Evolutionary conservation across 371 early-diverging fungal species (phyloP), one percentile per base, ranked within the genome.

Genomic region (Mucor circinelloides): DNA sequence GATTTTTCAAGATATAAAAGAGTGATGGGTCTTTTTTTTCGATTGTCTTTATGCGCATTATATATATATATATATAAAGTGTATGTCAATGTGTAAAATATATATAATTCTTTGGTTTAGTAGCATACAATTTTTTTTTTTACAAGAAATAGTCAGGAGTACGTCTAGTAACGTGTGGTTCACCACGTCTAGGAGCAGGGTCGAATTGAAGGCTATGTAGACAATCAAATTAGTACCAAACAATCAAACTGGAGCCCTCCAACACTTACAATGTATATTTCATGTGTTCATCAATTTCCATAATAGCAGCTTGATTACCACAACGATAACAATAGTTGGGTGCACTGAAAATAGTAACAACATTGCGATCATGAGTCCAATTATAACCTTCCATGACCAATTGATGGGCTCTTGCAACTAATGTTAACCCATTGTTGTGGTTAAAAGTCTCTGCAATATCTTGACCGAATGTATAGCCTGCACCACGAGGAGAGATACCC

Each of bases 291-390:
- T 96, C 93, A 69, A 99, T 91, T 71, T 93, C 89, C 94, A 99
- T 91, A 63, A 99, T 95, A 28, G 97, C 93, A 25, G 99, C 99
- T 46, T 99, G 95, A 79, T 99, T 99, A 27, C 99, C 99, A 73
- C 99, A 99, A 60, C 99, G 91, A 80, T 99, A 99, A 83, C 99
- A 99, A 80, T 99, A 99, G 82, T 97, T 99, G 25, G 99, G 99
- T 27, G 99, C 99, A 82, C 94, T 94, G 77, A 99, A 99, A 62
- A 99, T 97, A 28, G 99, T 99, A 5, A 99, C 99, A 9, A 98
- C 97, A 69, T 97, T 95, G 75, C 95, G 90, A 63, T 99, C 98
- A 78, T 98, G 99, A 76, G 94, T 90, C 97, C 97, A 99, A 78
- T 95, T 97, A 87, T 97, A 99, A 31, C 97, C 97, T 73, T 83